Conservation (phyloP, 768 basidiomycete species). For the Neoboletus subvelutipes region DNA sequence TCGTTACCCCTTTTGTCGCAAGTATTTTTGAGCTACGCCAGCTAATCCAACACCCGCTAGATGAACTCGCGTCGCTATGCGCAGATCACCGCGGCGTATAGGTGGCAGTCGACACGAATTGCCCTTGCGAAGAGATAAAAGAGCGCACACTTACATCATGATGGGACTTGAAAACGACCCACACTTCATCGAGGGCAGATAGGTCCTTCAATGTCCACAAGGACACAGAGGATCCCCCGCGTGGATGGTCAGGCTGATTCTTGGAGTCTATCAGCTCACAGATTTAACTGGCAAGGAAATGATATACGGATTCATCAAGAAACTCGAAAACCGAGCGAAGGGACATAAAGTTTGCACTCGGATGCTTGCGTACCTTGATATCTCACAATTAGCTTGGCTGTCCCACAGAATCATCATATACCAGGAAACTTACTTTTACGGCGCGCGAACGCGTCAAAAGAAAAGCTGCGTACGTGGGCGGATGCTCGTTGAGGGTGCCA, state of each 20-base stretch:
- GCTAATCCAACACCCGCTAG: background rate
- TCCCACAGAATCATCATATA: background rate
- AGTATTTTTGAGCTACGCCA: background rate
- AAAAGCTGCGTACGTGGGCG: constrained; percentile 39
- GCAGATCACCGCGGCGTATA: constrained; percentile 2
- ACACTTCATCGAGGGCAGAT: constrained; percentile 39
- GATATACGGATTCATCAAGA: constrained; percentile 23
- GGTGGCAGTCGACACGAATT: background rate
- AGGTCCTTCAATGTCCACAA: constrained; percentile 50
- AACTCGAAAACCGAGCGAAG: constrained; percentile 27
- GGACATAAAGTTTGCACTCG: constrained; percentile 21
- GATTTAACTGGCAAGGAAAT: background rate
- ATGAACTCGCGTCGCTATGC: background rate
- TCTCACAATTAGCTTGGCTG: background rate
- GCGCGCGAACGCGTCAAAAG: constrained; percentile 51
- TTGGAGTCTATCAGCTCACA: constrained; percentile 11
- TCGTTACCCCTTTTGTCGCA: constrained; percentile 7
- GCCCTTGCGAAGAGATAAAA: background rate
- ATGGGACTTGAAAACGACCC: constrained; percentile 59
- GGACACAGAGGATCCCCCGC: constrained; percentile 34
- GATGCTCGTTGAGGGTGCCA: constrained; percentile 8
- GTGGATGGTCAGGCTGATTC: constrained; percentile 10
- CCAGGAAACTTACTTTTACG: constrained; percentile 43
- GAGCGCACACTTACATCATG: constrained; percentile 50
- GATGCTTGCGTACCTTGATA: constrained; percentile 28